Conservation (phyloP, 2,329 filamentous ascomycete species). For the Fusarium globosum region DNA sequence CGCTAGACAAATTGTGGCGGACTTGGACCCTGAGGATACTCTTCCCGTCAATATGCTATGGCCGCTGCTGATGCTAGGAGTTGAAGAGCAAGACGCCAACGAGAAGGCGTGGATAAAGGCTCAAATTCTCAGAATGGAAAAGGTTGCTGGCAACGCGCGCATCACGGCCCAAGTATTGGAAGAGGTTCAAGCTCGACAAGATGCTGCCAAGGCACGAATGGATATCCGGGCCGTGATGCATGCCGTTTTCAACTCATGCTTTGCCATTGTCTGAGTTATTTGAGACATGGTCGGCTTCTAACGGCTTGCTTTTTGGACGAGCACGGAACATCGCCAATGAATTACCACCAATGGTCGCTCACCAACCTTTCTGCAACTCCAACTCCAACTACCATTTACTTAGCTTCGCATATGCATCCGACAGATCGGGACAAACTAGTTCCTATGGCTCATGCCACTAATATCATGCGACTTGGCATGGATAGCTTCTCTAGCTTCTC, state of each 20-base stretch:
- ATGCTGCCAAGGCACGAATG: slow-evolving; percentile 52
- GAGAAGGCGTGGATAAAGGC: slow-evolving; percentile 63
- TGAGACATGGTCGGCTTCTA: background rate
- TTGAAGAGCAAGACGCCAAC: slow-evolving; percentile 61
- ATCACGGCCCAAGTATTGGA: slow-evolving; percentile 59
- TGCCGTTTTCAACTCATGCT: slow-evolving; percentile 61
- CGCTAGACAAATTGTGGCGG: slow-evolving; percentile 55
- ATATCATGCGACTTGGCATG: slow-evolving; percentile 16
- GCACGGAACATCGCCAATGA: background rate
- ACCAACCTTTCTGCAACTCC: background rate
- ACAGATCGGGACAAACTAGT: background rate
- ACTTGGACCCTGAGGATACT: slow-evolving; percentile 56
- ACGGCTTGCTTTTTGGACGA: background rate
- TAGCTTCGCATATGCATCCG: slow-evolving; percentile 2
- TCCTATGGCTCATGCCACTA: slow-evolving; percentile 5
- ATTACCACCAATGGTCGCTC: background rate
- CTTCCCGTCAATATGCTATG: slow-evolving; percentile 67
- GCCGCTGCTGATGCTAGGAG: slow-evolving; percentile 67
- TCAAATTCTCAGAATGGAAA: slow-evolving; percentile 61
- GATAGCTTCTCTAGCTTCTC: background rate
- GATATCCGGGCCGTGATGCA: slow-evolving; percentile 61
- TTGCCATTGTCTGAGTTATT: slow-evolving; percentile 59
- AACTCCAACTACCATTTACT: background rate
- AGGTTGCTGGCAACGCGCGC: slow-evolving; percentile 56
- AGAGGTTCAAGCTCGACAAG: slow-evolving; percentile 59